A percentile compares a stretch with the other conserved stretches of the same genome.
Evolutionary conservation across 2,329 filamentous ascomycete species (phyloP).

Genomic region (Seiridium cupressi): DNA sequence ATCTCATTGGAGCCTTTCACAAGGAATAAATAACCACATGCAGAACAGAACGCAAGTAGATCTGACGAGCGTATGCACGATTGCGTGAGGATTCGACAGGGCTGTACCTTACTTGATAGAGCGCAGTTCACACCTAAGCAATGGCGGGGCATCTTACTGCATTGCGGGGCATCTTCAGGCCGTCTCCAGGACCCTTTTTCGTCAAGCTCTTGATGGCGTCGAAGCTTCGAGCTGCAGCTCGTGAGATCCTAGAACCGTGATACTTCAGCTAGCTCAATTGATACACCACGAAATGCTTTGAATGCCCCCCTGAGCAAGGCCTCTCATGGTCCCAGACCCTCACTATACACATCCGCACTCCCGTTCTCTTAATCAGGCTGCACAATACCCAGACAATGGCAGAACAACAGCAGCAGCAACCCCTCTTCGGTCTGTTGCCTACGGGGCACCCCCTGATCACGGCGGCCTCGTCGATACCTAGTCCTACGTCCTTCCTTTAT

Average conservation of each 20-base stretch:
- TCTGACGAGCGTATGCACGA: neutral
- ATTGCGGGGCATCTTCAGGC: no score
- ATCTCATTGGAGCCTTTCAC: neutral
- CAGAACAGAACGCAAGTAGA: neutral
- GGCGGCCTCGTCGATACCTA: conserved; percentile 48
- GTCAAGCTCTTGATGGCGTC: neutral
- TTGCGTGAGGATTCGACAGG: no score
- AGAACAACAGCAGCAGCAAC: conserved; percentile 26
- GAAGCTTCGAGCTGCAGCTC: conserved; percentile 11
- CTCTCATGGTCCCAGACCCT: neutral
- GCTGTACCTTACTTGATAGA: no score
- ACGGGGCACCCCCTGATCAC: conserved; percentile 58
- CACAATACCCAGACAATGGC: conserved; percentile 4
- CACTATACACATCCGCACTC: neutral
- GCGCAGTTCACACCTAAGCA: no score
- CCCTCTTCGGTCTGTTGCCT: conserved; percentile 59
- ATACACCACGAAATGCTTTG: no score
- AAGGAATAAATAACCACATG: neutral
- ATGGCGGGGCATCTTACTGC: no score
- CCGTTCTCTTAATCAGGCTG: neutral
- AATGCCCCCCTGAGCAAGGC: neutral
- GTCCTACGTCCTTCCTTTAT: conserved; percentile 20
- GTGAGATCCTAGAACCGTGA: neutral
- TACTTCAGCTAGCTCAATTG: no score
- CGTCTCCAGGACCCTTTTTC: no score